Evolutionary conservation across 2,329 filamentous ascomycete genomes (phyloP), one percentile per base, ranked within the genome.

Genomic region (Aspergillus viridinutans): DNA sequence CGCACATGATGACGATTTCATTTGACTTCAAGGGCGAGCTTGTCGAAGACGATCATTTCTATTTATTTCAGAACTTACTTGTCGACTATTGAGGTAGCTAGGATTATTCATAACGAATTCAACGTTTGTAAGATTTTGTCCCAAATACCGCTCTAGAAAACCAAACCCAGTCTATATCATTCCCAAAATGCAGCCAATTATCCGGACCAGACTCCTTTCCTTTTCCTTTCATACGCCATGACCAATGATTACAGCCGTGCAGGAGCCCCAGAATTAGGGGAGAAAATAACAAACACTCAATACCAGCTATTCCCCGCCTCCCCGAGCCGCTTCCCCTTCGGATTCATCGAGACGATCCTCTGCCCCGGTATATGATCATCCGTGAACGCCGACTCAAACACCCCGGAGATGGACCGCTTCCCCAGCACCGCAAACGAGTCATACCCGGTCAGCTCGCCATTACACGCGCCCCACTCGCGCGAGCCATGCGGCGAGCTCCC

Each of bases 221-320:
- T 35, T 50, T 23, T 50, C 20, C 26, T 4, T 21, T 50, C 23
- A 20, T 28, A n/a, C 25, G 12, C 32, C 38, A 50, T 40, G 49
- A 38, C 45, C 29, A 52, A 52, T 23, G 43, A 47, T 17, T 2
- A 20, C 51, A 10, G 6, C 12, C 49, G 26, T 55, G 23, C n/a
- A 42, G 26, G 26, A 57, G 17, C 23, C 32, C 6, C 49, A 14
- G 43, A 29, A 49, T 43, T 10, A 45, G 10, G 20, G 55, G 21
- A 35, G 8, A 29, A 17, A 48, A 21, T 9, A 40, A 45, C 52
- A 21, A 53, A 10, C 23, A 45, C 10, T 76, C 67, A 86, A 70
- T 85, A 86, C 84, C 84, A 87, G 55, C 76, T 75, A 65, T 83
- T 73, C 1, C 81, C 81, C 29, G 81, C 77, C 64, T 86, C 84